A percentile compares a stretch with the other conserved stretches of the same genome.
phyloP scores from a whole-genome alignment of 768 basidiomycete species.

The Leccinum barrowsii region DNA sequence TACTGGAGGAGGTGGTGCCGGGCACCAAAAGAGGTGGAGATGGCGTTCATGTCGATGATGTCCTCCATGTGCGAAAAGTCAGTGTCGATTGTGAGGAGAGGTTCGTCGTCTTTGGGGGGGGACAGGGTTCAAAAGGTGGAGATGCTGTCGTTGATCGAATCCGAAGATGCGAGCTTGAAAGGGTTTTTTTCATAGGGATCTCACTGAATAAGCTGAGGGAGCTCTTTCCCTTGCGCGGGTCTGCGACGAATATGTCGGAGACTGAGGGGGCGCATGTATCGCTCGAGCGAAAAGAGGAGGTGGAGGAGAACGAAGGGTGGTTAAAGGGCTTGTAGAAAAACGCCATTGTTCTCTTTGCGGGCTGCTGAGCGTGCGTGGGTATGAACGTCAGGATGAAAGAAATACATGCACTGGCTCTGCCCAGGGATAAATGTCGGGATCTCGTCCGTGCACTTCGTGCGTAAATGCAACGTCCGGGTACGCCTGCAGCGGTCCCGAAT shows the following conservation, averaged over 20 bases:
- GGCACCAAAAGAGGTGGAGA: constrained; percentile 2
- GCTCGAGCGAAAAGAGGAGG: constrained; percentile 25
- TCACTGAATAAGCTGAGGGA: constrained; percentile 41
- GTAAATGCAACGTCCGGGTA: constrained; percentile 13
- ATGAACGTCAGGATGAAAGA: not conserved
- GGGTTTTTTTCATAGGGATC: constrained; percentile 38
- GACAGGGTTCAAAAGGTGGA: constrained; percentile 19
- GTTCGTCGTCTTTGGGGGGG: constrained; percentile 15
- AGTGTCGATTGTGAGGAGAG: constrained; percentile 21
- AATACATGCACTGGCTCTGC: constrained; percentile 11
- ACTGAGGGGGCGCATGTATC: constrained; percentile 30
- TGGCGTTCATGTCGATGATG: constrained; percentile 52
- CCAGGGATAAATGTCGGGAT: constrained; percentile 24
- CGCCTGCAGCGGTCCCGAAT: not conserved
- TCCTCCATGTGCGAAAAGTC: constrained; percentile 68
- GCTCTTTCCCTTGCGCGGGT: constrained; percentile 46
- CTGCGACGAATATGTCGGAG: constrained; percentile 35
- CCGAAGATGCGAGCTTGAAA: constrained; percentile 38
- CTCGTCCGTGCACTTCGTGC: not conserved
- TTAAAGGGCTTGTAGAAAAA: constrained; percentile 29
- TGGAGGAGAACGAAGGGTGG: constrained; percentile 33
- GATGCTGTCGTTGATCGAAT: constrained; percentile 23
- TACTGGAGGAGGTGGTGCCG: no score
- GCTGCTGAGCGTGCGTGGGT: constrained; percentile 13
- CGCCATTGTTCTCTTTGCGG: constrained; percentile 18